Conservation (phyloP, 1,284 basidiomycete species). For the Athelia sp. region DNA sequence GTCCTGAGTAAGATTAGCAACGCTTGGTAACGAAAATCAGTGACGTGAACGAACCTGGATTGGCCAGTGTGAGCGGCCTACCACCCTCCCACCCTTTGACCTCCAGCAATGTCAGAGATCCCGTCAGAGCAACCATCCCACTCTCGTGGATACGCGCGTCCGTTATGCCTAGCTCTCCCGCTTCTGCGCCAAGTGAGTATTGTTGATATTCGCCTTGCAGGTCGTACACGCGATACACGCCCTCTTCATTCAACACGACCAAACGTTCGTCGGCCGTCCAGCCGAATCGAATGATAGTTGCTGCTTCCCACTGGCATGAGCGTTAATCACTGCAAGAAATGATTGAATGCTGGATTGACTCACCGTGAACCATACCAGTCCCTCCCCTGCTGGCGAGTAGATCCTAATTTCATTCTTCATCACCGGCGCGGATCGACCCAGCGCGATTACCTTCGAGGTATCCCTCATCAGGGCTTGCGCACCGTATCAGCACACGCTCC, state of each 20-base stretch:
- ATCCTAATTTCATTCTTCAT: constrained; percentile 77
- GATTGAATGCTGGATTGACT: constrained; percentile 33
- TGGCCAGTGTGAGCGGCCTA: constrained; percentile 61
- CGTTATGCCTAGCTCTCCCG: constrained; percentile 80
- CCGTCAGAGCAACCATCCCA: constrained; percentile 85
- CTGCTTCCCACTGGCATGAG: constrained; percentile 75
- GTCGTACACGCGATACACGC: constrained; percentile 87
- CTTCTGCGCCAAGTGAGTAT: constrained; percentile 80
- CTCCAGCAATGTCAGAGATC: constrained; percentile 74
- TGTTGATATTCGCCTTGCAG: constrained; percentile 84
- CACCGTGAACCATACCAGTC: constrained; percentile 64
- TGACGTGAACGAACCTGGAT: constrained; percentile 47
- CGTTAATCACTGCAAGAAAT: constrained; percentile 10
- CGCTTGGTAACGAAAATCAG: constrained; percentile 7
- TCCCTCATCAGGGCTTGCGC: constrained; percentile 82
- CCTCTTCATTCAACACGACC: constrained; percentile 88
- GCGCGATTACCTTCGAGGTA: constrained; percentile 72
- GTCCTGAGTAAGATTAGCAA: constrained; percentile 33
- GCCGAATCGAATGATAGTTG: constrained; percentile 74
- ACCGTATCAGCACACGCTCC: constrained; percentile 2
- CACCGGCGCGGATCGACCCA: constrained; percentile 60
- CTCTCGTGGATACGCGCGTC: constrained; percentile 83
- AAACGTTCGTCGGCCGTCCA: constrained; percentile 82
- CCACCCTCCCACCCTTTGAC: constrained; percentile 83
- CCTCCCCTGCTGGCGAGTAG: constrained; percentile 70